These are phyloP conservation scores for Verticillium isaacii DNA, from an alignment of 2,329 filamentous ascomycete species.

Conservation along the genomic window DNA sequence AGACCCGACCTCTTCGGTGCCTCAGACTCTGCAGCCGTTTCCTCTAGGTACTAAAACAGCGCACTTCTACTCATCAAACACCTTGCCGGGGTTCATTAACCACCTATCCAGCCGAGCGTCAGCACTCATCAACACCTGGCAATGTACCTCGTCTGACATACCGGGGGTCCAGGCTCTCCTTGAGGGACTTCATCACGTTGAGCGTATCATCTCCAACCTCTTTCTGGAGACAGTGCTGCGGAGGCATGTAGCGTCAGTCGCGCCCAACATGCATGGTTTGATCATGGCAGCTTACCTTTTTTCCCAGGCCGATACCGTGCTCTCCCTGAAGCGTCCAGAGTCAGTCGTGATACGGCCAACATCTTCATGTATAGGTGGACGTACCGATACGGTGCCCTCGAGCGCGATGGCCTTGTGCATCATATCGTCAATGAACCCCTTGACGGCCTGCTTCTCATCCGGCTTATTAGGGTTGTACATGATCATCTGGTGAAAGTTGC, in stretches of 20 bases:
- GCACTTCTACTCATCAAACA: slow-evolving; percentile 44
- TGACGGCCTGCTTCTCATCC: slow-evolving; percentile 47
- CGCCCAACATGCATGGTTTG: too few species aligned
- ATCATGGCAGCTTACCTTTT: slow-evolving; percentile 50
- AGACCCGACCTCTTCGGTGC: too few species aligned
- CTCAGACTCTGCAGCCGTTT: too few species aligned
- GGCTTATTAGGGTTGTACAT: slow-evolving; percentile 44
- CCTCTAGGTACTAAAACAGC: too few species aligned
- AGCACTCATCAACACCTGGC: slow-evolving; percentile 2
- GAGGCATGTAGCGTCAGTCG: too few species aligned
- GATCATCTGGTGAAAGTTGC: slow-evolving; percentile 63
- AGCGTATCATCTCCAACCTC: slow-evolving; percentile 61
- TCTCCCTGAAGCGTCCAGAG: slow-evolving; percentile 39
- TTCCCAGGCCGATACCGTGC: slow-evolving; percentile 66
- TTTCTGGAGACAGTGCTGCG: slow-evolving; percentile 50
- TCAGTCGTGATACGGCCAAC: background rate
- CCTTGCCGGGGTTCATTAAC: slow-evolving; percentile 66
- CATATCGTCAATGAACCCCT: slow-evolving; percentile 62
- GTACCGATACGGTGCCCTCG: background rate
- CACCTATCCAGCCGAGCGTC: slow-evolving; percentile 30
- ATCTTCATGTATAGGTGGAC: too few species aligned
- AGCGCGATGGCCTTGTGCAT: slow-evolving; percentile 64
- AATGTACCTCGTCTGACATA: slow-evolving; percentile 9
- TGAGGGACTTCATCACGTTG: slow-evolving; percentile 62
- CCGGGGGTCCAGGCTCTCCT: slow-evolving; percentile 56